Conservation (phyloP, 2,329 filamentous ascomycete genomes). For the Sclerotinia spermophila region DNA sequence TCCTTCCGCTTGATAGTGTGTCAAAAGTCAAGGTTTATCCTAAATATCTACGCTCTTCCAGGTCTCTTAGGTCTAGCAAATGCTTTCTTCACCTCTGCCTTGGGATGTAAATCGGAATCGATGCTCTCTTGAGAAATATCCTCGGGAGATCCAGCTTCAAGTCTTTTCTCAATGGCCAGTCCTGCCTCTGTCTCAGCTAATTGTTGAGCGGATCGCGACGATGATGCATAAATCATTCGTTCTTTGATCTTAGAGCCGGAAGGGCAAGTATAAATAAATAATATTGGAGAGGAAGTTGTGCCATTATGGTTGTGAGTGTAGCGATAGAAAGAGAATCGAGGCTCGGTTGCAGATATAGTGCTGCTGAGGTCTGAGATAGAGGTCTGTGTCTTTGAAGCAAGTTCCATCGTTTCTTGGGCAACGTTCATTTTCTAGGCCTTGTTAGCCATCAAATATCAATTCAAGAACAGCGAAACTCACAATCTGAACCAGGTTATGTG, state of each 20-base stretch:
- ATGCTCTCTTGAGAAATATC: slow-evolving; percentile 69
- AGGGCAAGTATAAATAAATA: slow-evolving; percentile 84
- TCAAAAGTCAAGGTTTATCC: background rate
- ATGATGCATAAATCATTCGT: slow-evolving; percentile 78
- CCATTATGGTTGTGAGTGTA: slow-evolving; percentile 57
- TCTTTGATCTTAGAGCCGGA: slow-evolving; percentile 71
- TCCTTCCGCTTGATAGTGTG: background rate
- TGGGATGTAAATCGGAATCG: slow-evolving; percentile 64
- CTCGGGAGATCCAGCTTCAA: slow-evolving; percentile 62
- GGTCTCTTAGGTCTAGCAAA: slow-evolving; percentile 80
- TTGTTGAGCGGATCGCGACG: slow-evolving; percentile 63
- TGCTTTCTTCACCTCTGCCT: slow-evolving; percentile 60
- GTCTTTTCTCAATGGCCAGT: slow-evolving; percentile 65
- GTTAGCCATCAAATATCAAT: background rate
- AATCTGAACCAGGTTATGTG: slow-evolving; percentile 58
- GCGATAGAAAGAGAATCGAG: slow-evolving; percentile 75
- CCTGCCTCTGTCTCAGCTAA: slow-evolving; percentile 64
- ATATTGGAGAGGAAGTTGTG: slow-evolving; percentile 52
- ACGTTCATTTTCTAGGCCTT: slow-evolving; percentile 64
- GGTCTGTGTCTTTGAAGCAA: slow-evolving; percentile 52
- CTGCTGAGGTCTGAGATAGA: slow-evolving; percentile 56
- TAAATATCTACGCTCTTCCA: slow-evolving; percentile 43
- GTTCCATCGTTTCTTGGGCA: slow-evolving; percentile 63
- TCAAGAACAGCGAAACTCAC: slow-evolving; percentile 43
- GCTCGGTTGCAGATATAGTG: slow-evolving; percentile 63